Evolutionary conservation across 1,139 yeast species (phyloP).

Genomic region (Barnettozyma hawaiiensis): DNA sequence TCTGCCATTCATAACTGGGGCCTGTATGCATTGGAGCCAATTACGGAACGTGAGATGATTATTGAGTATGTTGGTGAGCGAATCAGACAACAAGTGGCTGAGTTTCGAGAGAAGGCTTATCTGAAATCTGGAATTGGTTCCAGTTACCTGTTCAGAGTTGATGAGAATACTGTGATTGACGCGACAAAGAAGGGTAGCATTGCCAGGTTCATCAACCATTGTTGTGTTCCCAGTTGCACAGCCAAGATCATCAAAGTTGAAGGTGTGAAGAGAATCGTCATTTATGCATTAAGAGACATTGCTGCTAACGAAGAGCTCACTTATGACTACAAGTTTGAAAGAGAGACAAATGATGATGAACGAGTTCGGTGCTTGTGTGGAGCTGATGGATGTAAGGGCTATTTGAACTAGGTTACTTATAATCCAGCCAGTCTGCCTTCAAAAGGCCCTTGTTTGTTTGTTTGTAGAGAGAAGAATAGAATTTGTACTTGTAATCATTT

Average conservation of each 20-base stretch:
- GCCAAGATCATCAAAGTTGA: slow-evolving; percentile 95
- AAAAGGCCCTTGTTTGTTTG: too few relatives aligned
- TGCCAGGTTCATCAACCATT: slow-evolving; percentile 93
- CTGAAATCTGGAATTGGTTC: slow-evolving; percentile 93
- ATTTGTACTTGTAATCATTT: too few relatives aligned
- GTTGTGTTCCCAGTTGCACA: slow-evolving; percentile 96
- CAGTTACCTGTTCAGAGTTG: slow-evolving; percentile 85
- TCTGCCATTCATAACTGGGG: slow-evolving; percentile 99
- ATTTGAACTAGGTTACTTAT: slow-evolving; percentile 49
- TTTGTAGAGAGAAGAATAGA: too few relatives aligned
- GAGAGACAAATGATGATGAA: slow-evolving; percentile 87
- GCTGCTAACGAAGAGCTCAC: slow-evolving; percentile 90
- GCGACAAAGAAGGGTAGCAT: slow-evolving; percentile 97
- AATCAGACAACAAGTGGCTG: slow-evolving; percentile 91
- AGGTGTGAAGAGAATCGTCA: slow-evolving; percentile 89
- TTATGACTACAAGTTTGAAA: slow-evolving; percentile 89
- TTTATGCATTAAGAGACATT: slow-evolving; percentile 86
- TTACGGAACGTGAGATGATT: slow-evolving; percentile 93
- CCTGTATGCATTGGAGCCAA: slow-evolving; percentile 87
- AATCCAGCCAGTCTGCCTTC: too few relatives aligned
- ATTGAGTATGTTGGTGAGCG: slow-evolving; percentile 98
- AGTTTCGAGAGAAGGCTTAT: slow-evolving; percentile 82
- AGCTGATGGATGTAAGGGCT: slow-evolving; percentile 90
- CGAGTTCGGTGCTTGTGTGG: slow-evolving; percentile 93
- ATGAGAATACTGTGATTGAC: slow-evolving; percentile 91